phyloP scores from a whole-genome alignment of 768 basidiomycete species.

The Xerocomellus dryophilus region DNA sequence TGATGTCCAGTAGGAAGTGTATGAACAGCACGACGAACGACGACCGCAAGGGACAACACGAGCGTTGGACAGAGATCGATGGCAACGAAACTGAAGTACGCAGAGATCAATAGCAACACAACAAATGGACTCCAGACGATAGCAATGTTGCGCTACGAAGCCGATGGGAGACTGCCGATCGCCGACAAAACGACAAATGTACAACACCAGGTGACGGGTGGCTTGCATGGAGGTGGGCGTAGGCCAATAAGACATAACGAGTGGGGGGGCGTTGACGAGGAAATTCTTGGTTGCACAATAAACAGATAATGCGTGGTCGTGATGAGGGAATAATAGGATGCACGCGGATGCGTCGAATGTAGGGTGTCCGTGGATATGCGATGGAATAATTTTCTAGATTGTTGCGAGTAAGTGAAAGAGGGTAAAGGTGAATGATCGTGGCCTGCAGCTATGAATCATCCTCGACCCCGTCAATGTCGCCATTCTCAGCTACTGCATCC shows the following conservation, averaged over 20 bases:
- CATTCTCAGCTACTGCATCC: slow-evolving; percentile 12
- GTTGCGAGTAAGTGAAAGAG: background rate
- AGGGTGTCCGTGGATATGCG: slow-evolving; percentile 29
- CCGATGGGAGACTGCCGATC: background rate
- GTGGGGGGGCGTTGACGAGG: slow-evolving; percentile 20
- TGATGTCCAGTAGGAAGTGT: slow-evolving; percentile 5
- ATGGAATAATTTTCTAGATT: slow-evolving; percentile 22
- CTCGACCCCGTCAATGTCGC: slow-evolving; percentile 7
- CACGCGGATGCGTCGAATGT: slow-evolving; percentile 18
- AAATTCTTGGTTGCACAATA: slow-evolving; percentile 28
- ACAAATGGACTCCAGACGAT: slow-evolving; percentile 16
- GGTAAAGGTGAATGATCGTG: background rate
- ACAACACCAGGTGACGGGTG: slow-evolving; percentile 4
- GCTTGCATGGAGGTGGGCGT: slow-evolving; percentile 9
- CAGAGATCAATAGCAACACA: slow-evolving; percentile 29
- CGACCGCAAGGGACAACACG: slow-evolving; percentile 9
- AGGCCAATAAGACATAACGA: slow-evolving; percentile 26
- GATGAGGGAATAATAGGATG: slow-evolving; percentile 23
- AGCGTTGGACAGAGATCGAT: slow-evolving; percentile 18
- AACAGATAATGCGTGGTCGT: slow-evolving; percentile 22
- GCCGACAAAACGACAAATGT: slow-evolving; percentile 22
- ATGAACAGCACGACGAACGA: slow-evolving; percentile 17
- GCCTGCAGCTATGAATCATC: slow-evolving; percentile 15
- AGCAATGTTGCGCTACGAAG: slow-evolving; percentile 18
- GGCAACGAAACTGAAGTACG: slow-evolving; percentile 13